Percentiles rank a stretch among this genome's conserved stretches.
Evolutionary conservation across 192 early-diverging fungal genomes (phyloP).

Genomic region (Cetraspora pellucida): DNA sequence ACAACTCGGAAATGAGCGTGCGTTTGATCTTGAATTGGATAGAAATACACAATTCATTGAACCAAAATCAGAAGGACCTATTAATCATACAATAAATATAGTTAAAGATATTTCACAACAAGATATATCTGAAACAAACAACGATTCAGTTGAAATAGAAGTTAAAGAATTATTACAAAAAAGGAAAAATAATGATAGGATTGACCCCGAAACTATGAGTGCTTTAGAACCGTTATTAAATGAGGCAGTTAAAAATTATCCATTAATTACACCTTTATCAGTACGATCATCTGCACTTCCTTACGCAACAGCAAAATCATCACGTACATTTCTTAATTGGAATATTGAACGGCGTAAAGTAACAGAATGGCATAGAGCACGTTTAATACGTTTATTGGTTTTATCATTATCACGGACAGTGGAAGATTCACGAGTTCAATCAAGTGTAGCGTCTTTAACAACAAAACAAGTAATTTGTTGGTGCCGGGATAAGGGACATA

Average conservation of each 20-base stretch:
- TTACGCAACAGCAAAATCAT: slow-evolving; percentile 45
- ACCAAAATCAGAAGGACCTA: neutral
- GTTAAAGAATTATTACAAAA: neutral
- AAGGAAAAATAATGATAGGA: neutral
- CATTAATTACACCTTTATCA: slow-evolving; percentile 9
- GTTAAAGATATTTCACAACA: neutral
- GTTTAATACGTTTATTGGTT: slow-evolving; percentile 38
- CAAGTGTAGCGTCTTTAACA: slow-evolving; percentile 35
- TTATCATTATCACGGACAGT: slow-evolving; percentile 31
- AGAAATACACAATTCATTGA: slow-evolving; percentile 71
- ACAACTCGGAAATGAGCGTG: slow-evolving; percentile 70
- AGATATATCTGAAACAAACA: neutral
- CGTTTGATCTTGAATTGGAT: slow-evolving; percentile 84
- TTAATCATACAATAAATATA: neutral
- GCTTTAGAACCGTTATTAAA: slow-evolving; percentile 25
- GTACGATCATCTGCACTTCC: slow-evolving; percentile 31
- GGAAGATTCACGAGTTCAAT: slow-evolving; percentile 31
- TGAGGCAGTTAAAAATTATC: slow-evolving; percentile 34
- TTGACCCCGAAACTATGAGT: slow-evolving; percentile 1
- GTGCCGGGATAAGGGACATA: slow-evolving; percentile 47
- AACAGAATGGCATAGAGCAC: slow-evolving; percentile 58
- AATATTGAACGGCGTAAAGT: slow-evolving; percentile 49
- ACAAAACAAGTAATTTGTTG: slow-evolving; percentile 50
- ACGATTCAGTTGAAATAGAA: neutral
- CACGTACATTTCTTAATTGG: slow-evolving; percentile 46